A percentile compares a stretch with the other conserved stretches of the same genome.
Evolutionary conservation across 768 basidiomycete genomes (phyloP).

Genomic region (Lentinula sp.): DNA sequence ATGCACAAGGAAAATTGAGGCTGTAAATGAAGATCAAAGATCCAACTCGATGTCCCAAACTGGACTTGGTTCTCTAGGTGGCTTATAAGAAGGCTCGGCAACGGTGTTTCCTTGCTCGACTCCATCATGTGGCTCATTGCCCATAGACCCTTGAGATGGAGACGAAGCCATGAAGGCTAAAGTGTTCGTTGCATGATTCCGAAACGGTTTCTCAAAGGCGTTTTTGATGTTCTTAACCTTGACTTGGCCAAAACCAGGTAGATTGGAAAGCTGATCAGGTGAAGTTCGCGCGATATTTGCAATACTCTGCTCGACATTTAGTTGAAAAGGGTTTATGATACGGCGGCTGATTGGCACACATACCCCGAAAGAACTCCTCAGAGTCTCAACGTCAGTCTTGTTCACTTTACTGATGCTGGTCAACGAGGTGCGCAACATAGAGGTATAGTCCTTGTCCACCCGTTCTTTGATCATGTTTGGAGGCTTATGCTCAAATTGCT

Average conservation of each 20-base stretch:
- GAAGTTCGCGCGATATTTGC: conserved; percentile 72
- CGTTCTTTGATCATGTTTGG: conserved; percentile 95
- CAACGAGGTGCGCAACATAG: conserved; percentile 74
- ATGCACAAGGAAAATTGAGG: background rate
- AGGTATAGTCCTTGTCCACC: conserved; percentile 81
- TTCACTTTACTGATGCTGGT: conserved; percentile 93
- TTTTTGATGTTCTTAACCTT: conserved; percentile 90
- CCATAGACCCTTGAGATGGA: conserved; percentile 1
- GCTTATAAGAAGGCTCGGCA: conserved; percentile 6
- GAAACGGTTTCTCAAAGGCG: conserved; percentile 86
- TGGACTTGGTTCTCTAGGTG: conserved; percentile 46
- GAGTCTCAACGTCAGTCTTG: conserved; percentile 94
- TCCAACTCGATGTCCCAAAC: conserved; percentile 68
- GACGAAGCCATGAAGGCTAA: conserved; percentile 27
- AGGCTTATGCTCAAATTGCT: conserved; percentile 89
- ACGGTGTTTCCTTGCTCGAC: conserved; percentile 13
- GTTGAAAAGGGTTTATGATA: background rate
- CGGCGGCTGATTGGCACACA: conserved; percentile 19
- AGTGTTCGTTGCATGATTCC: conserved; percentile 54
- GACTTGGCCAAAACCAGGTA: conserved; percentile 91
- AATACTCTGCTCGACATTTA: conserved; percentile 60
- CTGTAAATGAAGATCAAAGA: background rate
- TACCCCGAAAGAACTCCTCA: conserved; percentile 90
- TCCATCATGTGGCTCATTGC: background rate
- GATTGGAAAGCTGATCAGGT: conserved; percentile 66